Evolutionary conservation across 2,329 filamentous ascomycete genomes (phyloP).

Genomic region (Claviceps maximensis): DNA sequence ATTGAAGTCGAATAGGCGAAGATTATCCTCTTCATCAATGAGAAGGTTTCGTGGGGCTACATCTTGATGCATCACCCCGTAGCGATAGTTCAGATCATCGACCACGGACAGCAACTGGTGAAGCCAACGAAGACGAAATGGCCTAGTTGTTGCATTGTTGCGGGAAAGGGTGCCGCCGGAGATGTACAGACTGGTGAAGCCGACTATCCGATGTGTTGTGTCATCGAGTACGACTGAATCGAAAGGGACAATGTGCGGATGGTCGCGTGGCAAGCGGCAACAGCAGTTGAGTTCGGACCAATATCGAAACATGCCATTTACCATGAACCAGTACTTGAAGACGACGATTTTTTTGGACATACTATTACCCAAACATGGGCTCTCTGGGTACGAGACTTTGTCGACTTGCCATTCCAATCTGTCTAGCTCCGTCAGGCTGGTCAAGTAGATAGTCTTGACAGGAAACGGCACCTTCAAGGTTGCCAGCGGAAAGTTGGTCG

Average conservation of each 20-base stretch:
- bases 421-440: constrained; percentile 17
- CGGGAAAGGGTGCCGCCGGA: constrained; percentile 20
- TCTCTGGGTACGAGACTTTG: constrained; percentile 10
- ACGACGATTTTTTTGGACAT: constrained; percentile 9
- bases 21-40: constrained; percentile 19
- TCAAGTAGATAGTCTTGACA: constrained; percentile 6
- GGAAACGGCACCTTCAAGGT: constrained; percentile 9
- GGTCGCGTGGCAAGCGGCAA: constrained; percentile 19
- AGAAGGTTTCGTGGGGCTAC: constrained; percentile 25
- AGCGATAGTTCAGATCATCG: constrained; percentile 24
- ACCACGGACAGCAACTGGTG: constrained; percentile 22
- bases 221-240: constrained; percentile 22
- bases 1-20: constrained; percentile 26
- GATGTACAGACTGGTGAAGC: constrained; percentile 12
- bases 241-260: constrained; percentile 24
- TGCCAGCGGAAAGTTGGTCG: constrained; percentile 13
- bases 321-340: constrained; percentile 23
- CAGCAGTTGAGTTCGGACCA: constrained; percentile 24
- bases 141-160: constrained; percentile 12
- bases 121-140: constrained; percentile 24
- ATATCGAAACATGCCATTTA: constrained; percentile 7
- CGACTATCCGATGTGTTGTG: constrained; percentile 17
- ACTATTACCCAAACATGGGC: constrained; percentile 1
- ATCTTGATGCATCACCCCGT: constrained; percentile 26
- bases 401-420: constrained; percentile 15